Evolutionary conservation across 192 early-diverging fungal genomes (phyloP).

Genomic region (Phycomyces nitens): DNA sequence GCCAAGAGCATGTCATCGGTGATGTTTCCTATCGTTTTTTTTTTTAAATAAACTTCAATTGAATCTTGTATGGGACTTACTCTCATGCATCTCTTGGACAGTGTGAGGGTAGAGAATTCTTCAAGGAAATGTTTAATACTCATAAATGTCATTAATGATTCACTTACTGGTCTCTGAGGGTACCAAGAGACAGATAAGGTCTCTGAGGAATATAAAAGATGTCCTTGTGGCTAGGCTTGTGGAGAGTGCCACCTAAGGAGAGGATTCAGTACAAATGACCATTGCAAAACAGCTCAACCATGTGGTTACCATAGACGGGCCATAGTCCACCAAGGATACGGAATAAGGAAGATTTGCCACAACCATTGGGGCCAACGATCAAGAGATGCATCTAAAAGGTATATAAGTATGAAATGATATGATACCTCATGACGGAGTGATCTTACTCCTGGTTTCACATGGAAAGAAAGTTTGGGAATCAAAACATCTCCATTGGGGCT

Average conservation of each 20-base stretch:
- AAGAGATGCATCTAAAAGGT: slow-evolving; percentile 63
- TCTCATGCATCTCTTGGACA: slow-evolving; percentile 68
- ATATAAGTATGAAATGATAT: neutral
- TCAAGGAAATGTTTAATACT: too few species aligned
- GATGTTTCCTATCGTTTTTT: slow-evolving; percentile 38
- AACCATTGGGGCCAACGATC: slow-evolving; percentile 94
- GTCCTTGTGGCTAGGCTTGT: slow-evolving; percentile 72
- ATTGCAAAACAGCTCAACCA: neutral
- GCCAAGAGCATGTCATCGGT: slow-evolving; percentile 77
- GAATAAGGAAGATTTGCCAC: slow-evolving; percentile 92
- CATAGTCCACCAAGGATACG: slow-evolving; percentile 94
- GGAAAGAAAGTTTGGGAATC: slow-evolving; percentile 79
- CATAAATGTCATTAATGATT: neutral
- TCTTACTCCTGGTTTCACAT: slow-evolving; percentile 74
- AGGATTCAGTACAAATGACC: slow-evolving; percentile 3
- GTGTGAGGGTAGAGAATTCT: slow-evolving; percentile 94
- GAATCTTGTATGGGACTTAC: slow-evolving; percentile 16
- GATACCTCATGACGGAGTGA: neutral
- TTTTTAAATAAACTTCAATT: neutral
- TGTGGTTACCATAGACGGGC: slow-evolving; percentile 80
- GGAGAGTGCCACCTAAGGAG: slow-evolving; percentile 57
- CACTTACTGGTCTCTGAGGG: slow-evolving; percentile 85
- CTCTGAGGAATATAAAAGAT: slow-evolving; percentile 99
- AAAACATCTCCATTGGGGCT: slow-evolving; percentile 94
- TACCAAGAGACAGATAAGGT: slow-evolving; percentile 93